Conservation (phyloP, 306 rosid species). For the Dalbergia cochinchinensis region DNA sequence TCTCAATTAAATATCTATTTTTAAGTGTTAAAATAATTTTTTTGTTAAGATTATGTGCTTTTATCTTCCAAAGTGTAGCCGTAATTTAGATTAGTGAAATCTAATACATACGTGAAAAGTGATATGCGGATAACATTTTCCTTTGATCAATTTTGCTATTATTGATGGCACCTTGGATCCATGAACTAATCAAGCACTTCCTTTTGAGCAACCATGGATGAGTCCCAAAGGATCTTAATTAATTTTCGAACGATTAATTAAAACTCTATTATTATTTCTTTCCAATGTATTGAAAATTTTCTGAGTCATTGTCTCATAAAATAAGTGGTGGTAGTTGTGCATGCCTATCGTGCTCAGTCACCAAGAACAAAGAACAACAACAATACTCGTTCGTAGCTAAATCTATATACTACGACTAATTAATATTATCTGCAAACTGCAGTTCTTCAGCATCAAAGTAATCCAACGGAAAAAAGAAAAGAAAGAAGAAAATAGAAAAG, state of each 20-base stretch:
- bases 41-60: too few relatives aligned
- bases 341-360: neutral
- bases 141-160: conserved; percentile 14
- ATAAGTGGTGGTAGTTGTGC: neutral
- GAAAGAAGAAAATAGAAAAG: neutral
- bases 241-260: neutral
- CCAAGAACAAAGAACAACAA: neutral
- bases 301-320: neutral
- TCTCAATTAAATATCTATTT: too few relatives aligned
- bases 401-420: neutral
- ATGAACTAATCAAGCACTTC: conserved; percentile 6
- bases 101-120: neutral
- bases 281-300: neutral
- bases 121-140: neutral
- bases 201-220: conserved; percentile 2
- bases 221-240: neutral
- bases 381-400: neutral
- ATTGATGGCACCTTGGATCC: conserved; percentile 7
- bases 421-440: neutral
- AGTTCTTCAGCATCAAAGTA: neutral
- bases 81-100: too few relatives aligned
- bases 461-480: neutral
- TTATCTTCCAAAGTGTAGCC: too few relatives aligned
- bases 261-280: neutral
- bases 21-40: too few relatives aligned